Base-by-base conservation (phyloP, 2,329 filamentous ascomycete genomes). In the Cladosporium sp. region DNA sequence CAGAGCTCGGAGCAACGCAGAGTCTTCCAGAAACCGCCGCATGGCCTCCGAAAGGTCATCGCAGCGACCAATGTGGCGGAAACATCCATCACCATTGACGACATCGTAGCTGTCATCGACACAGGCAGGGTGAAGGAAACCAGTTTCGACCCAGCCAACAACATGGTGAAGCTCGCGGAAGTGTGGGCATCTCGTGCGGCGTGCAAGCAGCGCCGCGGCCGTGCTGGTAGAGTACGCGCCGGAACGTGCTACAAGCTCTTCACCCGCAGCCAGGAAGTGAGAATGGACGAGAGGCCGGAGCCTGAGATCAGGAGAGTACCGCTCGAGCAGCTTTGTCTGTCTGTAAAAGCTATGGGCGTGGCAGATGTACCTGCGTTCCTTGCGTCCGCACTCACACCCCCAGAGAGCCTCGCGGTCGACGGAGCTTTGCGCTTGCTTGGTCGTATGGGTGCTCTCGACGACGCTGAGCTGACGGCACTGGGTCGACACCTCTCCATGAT, bases 11-110 rank as follows among this genome's bases (percentile, higher is more conserved):
- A 97, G 62, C 93, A 98, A 69, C 86, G 87, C 56, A 81, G 83
- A 19, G 93, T 98, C 0, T 98, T 98, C 66, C 78, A 82, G 28
- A 77, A 78, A 11, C 74, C 93, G 4, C 91, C 92, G 0, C 68
- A 74, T 2, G 90, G 90, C 0, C 91, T 89, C 70, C 81, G 93
- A 34, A 98, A 98, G 71, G 82, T 98, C 10, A 87, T 98, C 33
- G 88, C 92, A 6, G 89, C 93, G 1, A 98, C 93, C 42, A 98
- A 98, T 63, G 92, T 98, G 2, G 93, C 93, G 2, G 93, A 98
- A 69, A 98, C 93, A 0, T 97, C 93, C 2, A 97, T 98, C 67
- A 98, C 93, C 0, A 98, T 98, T 55, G 91, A 96, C 66, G 93
- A 98, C 66, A 88, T 98, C 49, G 87, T 97, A 2, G 92, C 89